phyloP scores from a whole-genome alignment of 2,329 filamentous ascomycete species.

The Leptosphaerulina australis region DNA sequence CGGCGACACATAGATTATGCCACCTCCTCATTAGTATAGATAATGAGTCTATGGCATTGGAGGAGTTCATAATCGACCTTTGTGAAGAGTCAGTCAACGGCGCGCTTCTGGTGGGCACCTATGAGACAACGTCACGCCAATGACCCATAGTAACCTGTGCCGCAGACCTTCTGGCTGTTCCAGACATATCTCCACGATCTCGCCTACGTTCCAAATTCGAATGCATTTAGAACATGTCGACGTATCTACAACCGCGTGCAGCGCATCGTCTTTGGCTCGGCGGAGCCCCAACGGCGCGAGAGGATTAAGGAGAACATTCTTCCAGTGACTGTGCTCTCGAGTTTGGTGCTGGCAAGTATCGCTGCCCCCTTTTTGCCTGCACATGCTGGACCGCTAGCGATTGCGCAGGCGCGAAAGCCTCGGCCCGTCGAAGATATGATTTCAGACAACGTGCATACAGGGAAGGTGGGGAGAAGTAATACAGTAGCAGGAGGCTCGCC shows the following conservation, averaged over 20 bases:
- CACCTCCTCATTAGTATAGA: conserved; percentile 86
- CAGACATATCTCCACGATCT: conserved; percentile 87
- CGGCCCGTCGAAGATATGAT: conserved; percentile 67
- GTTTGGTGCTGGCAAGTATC: conserved; percentile 77
- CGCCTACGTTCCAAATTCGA: conserved; percentile 73
- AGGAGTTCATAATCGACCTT: conserved; percentile 84
- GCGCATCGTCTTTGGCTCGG: conserved; percentile 81
- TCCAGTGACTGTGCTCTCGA: conserved; percentile 79
- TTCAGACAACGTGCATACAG: conserved; percentile 61
- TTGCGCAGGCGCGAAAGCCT: conserved; percentile 80
- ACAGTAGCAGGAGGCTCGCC: conserved; percentile 63
- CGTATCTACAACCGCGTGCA: conserved; percentile 88
- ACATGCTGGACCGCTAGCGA: conserved; percentile 79
- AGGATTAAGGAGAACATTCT: conserved; percentile 82
- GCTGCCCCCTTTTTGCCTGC: conserved; percentile 76
- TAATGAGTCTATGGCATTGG: conserved; percentile 89
- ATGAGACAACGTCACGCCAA: background rate
- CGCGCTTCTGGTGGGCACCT: conserved; percentile 71
- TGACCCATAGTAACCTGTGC: conserved; percentile 4
- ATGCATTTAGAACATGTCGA: conserved; percentile 80
- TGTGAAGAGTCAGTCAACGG: conserved; percentile 88
- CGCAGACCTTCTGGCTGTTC: conserved; percentile 86
- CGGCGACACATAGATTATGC: conserved; percentile 61
- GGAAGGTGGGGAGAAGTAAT: conserved; percentile 70
- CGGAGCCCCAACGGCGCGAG: conserved; percentile 70